Base-by-base conservation (phyloP, 352 stramenopile genomes). In the Elongisporangium undulatum region DNA sequence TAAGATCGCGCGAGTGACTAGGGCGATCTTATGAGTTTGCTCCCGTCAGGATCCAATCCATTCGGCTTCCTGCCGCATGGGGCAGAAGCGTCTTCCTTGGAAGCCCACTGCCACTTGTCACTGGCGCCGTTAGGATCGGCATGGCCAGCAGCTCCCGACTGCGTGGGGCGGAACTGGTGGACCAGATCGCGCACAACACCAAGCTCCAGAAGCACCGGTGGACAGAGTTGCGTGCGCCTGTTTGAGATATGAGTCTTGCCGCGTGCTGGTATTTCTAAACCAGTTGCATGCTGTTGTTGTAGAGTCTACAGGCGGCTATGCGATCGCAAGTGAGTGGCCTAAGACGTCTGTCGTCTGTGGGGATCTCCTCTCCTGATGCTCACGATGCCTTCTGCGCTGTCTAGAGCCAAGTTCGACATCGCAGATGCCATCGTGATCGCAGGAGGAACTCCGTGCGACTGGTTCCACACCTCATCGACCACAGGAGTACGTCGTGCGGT, bases 221-320 rank as follows among this genome's bases (percentile, higher is more conserved):
- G 80, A 64, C 72, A 19, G 80, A 90, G 80, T 90, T 45, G 24
- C 62, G 9, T 45, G 57, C n/a, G 4, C 9, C 13, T 34, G 6
- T n/a, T 57, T 45, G 21, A 7, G 53, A 4, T n/a, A n/a, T 8
- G 1, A 10, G 6, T 10, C 22, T 45, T 49, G 1, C 3, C 49
- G 24, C 20, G n/a, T 8, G 4, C 3, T 26, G 52, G n/a, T n/a
- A 19, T 52, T 3, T 29, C n/a, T 34, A 65, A 51, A 55, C 21
- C 23, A 55, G 23, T 19, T 26, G 8, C 53, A 9, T 51, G 4
- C 51, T 24, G 3, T 12, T 26, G 23, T 20, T 56, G 1, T 34
- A 89, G 79, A 34, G 56, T 90, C 41, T 87, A 87, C 64, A 63
- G 58, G 38, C 69, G 72, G 45, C 66, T 90, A 4, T 90, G 75